Conservation (phyloP, 2,329 filamentous ascomycete species). For the Amauroascus verrucosus region DNA sequence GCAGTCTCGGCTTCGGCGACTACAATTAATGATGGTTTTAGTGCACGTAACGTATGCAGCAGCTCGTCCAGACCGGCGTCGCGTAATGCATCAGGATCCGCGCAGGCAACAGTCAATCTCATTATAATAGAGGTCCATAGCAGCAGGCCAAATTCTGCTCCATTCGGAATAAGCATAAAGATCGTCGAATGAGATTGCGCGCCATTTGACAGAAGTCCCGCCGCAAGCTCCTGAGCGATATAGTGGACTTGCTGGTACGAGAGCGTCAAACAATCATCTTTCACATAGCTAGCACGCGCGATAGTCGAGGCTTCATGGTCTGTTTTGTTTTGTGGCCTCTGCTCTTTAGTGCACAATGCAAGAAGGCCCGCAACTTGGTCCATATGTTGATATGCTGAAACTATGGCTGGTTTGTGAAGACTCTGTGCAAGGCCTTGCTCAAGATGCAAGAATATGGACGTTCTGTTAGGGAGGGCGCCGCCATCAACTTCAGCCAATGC, state of each 20-base stretch:
- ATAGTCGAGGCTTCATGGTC: neutral
- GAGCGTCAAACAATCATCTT: neutral
- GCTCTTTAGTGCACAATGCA: neutral
- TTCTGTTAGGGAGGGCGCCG: neutral
- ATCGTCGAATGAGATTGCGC: neutral
- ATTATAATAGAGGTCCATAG: constrained; percentile 8
- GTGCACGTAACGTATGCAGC: neutral
- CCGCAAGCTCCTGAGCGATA: constrained; percentile 1
- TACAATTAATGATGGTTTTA: neutral
- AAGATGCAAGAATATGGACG: neutral
- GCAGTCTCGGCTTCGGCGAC: neutral
- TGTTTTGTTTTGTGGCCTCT: neutral
- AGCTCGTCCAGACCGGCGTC: neutral
- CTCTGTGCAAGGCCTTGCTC: neutral
- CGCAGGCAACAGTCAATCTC: constrained; percentile 1
- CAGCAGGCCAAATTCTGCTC: constrained; percentile 3
- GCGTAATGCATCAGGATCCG: neutral
- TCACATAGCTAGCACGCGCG: neutral
- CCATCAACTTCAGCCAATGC: neutral
- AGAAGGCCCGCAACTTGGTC: neutral
- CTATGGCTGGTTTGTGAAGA: neutral
- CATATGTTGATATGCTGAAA: neutral
- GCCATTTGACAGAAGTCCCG: constrained; percentile 10
- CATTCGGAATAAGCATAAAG: constrained; percentile 9
- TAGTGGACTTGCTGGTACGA: constrained; percentile 4